Evolutionary conservation across 441 rosid genomes (phyloP).

Genomic region (Metrosideros polymorpha): DNA sequence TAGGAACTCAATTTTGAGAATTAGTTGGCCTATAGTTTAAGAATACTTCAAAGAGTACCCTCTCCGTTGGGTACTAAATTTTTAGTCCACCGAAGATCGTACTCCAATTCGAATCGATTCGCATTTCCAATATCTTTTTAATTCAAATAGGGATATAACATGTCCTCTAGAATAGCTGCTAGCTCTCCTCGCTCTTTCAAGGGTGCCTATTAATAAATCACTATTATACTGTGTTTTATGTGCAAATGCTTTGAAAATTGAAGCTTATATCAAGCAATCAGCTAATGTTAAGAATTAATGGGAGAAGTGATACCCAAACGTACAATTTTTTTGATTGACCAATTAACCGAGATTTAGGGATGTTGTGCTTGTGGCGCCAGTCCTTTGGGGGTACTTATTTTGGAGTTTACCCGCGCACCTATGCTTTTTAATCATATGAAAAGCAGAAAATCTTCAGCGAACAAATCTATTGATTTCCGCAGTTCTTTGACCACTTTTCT

Average conservation of each 20-base stretch:
- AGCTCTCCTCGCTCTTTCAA: neutral
- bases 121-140: neutral
- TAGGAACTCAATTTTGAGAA: accelerated
- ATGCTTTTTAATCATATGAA: neutral
- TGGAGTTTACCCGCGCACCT: neutral
- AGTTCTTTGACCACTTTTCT: neutral
- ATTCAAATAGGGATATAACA: neutral
- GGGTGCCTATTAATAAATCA: neutral
- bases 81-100: too few relatives aligned
- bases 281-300: neutral
- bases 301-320: neutral
- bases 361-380: too few relatives aligned
- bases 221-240: neutral
- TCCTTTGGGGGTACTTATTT: neutral
- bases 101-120: accelerated
- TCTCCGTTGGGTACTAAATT: too few relatives aligned
- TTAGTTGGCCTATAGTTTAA: neutral
- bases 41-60: neutral
- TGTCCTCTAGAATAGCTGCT: neutral
- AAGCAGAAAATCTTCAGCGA: neutral
- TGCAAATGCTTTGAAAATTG: neutral
- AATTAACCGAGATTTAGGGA: neutral
- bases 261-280: neutral
- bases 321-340: neutral
- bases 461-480: neutral